A percentile compares a stretch with the other conserved stretches of the same genome.
phyloP scores from a whole-genome alignment of 345 rosid species.

The Pelargonium nanum region DNA sequence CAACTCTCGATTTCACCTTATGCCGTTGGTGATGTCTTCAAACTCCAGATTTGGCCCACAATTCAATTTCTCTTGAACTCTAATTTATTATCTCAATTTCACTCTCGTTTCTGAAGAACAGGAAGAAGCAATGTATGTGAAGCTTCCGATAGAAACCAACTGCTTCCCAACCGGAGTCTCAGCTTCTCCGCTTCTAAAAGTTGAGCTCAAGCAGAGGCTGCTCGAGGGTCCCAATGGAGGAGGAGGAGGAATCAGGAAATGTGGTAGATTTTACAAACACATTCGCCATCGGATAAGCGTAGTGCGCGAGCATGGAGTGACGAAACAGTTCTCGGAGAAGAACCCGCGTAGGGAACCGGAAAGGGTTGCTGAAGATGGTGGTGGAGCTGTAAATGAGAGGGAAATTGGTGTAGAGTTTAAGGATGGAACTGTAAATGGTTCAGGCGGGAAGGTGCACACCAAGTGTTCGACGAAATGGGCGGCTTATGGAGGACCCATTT shows the following conservation, averaged over 20 bases:
- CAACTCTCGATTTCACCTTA: not conserved
- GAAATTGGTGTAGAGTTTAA: not conserved
- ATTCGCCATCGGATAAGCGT: slow-evolving; percentile 10
- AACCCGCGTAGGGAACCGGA: slow-evolving; percentile 23
- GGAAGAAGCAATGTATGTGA: slow-evolving; percentile 34
- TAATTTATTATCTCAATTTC: not conserved
- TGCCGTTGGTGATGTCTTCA: not conserved
- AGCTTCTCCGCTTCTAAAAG: slow-evolving; percentile 24
- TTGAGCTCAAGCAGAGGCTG: slow-evolving; percentile 19
- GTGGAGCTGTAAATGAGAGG: slow-evolving; percentile 17
- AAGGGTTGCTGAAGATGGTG: slow-evolving; percentile 6
- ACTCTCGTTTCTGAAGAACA: not conserved
- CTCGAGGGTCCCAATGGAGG: slow-evolving; percentile 24
- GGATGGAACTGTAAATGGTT: slow-evolving; percentile 3
- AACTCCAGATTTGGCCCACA: not conserved
- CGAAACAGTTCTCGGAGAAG: slow-evolving; percentile 17
- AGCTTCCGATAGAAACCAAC: slow-evolving; percentile 39
- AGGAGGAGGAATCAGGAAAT: slow-evolving; percentile 15
- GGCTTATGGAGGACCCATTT: slow-evolving; percentile 57
- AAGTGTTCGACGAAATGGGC: slow-evolving; percentile 75
- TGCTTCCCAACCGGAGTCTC: slow-evolving; percentile 34
- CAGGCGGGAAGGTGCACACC: slow-evolving; percentile 30
- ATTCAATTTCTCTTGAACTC: not conserved
- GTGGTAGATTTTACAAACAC: slow-evolving; percentile 17
- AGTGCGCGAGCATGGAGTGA: slow-evolving; percentile 18